Base-by-base conservation (phyloP, 768 basidiomycete species). In the Cyclocybe aegerita region DNA sequence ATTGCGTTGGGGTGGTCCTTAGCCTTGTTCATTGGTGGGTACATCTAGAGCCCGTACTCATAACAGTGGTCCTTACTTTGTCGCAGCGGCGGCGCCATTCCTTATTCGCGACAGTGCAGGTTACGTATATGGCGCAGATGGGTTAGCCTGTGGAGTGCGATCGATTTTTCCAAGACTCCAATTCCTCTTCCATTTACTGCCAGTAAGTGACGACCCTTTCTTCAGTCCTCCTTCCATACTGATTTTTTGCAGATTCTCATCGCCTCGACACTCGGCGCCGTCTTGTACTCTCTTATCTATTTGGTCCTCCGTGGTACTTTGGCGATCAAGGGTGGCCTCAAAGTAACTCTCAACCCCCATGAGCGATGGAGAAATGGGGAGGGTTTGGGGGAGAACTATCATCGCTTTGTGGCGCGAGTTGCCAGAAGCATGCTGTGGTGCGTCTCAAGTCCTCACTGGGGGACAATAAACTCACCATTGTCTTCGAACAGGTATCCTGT, bases 341-440 rank as follows among this genome's bases (percentile, higher is more conserved):
- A 73, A 57, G 51, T 85, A 30, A 77, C 69, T 34, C 59, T 82
- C 44, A 72, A 79, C 55, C 77, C 74, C 29, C 65, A 77, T 32
- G 70, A 71, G 46, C 69, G 76, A 49, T 78, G 75, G 72, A 68
- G 64, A 35, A 68, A 65, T 11, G 56, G 59, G 39, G 61, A 68
- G 35, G 63, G 61, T 17, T 57, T 65, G 16, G 61, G 56, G 1
- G 73, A 77, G 44, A 76, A 78, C 48, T 88, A 88, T 59, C 77
- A 80, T 50, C 74, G 70, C 17, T 86, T 88, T 60, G 72, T 89
- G 23, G 71, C 72, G 30, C 73, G 76, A n/a, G 74, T 91, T 46
- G 78, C 83, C 23, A 72, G 78, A 52, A 82, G 78, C 49, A 85
- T 89, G 84, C 70, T 88, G 39, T 90, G 85, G 88, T 88, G 56